These are phyloP conservation scores for Kwoniella bestiolae DNA, from an alignment of 768 basidiomycete genomes.

Conservation along the genomic window DNA sequence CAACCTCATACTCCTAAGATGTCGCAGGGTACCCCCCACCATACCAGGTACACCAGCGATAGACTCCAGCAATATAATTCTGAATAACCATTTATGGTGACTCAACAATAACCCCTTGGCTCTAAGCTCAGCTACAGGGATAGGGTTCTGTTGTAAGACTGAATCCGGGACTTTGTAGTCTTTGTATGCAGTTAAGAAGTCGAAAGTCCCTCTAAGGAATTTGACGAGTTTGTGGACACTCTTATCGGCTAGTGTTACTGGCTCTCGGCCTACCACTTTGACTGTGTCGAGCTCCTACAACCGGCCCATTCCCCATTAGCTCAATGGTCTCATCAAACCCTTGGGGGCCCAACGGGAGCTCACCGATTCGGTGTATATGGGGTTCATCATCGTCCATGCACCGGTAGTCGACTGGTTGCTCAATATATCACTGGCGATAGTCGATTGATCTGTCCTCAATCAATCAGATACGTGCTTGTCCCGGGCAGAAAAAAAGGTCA, in stretches of 20 bases:
- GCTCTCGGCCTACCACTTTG: constrained; percentile 68
- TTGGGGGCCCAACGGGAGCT: constrained; percentile 63
- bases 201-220: constrained; percentile 70
- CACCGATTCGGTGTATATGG: constrained; percentile 71
- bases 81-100: constrained; percentile 70
- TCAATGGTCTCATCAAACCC: constrained; percentile 63
- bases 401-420: constrained; percentile 46
- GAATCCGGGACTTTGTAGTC: constrained; percentile 64
- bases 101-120: constrained; percentile 74
- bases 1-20: constrained; percentile 82
- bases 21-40: constrained; percentile 69
- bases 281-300: constrained; percentile 60
- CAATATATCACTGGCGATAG: constrained; percentile 32
- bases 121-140: constrained; percentile 74
- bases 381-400: constrained; percentile 86
- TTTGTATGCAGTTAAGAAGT: constrained; percentile 83
- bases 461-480: constrained; percentile 8
- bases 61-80: constrained; percentile 77
- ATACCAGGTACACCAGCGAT: constrained; percentile 96
- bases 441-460: constrained; percentile 23
- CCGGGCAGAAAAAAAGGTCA: no score
- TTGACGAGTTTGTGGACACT: constrained; percentile 70
- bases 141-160: constrained; percentile 59
- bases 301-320: constrained; percentile 58
- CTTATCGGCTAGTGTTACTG: constrained; percentile 73